Evolutionary conservation across 345 rosid genomes (phyloP).

Genomic region (Toxicodendron radicans): DNA sequence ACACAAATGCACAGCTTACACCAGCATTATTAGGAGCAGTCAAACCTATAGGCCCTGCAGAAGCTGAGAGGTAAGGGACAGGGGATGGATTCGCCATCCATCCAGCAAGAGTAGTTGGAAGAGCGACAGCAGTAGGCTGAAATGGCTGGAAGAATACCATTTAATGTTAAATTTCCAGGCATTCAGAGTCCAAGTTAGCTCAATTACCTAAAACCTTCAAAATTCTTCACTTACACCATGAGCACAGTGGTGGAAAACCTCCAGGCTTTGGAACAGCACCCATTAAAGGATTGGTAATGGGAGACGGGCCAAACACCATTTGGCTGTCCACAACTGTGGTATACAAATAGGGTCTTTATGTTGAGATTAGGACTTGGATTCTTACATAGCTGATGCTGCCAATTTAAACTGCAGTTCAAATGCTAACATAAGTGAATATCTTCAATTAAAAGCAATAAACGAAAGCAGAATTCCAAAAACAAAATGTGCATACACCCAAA

Average conservation of each 20-base stretch:
- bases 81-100: constrained; percentile 80
- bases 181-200: constrained; percentile 11
- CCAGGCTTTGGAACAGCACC: constrained; percentile 60
- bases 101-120: constrained; percentile 67
- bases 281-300: constrained; percentile 75
- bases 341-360: constrained; percentile 75
- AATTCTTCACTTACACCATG: constrained; percentile 60
- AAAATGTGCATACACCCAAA: neutral
- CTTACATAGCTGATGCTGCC: constrained; percentile 89
- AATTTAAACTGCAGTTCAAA: constrained; percentile 62
- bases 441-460: constrained; percentile 11
- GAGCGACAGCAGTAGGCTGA: constrained; percentile 62
- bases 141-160: constrained; percentile 52
- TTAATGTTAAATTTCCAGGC: constrained; percentile 22
- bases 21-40: constrained; percentile 65
- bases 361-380: constrained; percentile 81
- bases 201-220: neutral
- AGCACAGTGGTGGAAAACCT: constrained; percentile 58
- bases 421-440: constrained; percentile 16
- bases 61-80: constrained; percentile 65
- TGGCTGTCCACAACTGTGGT: constrained; percentile 72
- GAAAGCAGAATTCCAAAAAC: neutral
- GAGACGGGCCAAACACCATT: constrained; percentile 70
- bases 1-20: constrained; percentile 16
- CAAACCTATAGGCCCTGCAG: constrained; percentile 70